Percentiles rank a stretch among this genome's conserved stretches.
phyloP scores from a whole-genome alignment of 1,284 basidiomycete genomes.

The Kwoniella shivajii region DNA sequence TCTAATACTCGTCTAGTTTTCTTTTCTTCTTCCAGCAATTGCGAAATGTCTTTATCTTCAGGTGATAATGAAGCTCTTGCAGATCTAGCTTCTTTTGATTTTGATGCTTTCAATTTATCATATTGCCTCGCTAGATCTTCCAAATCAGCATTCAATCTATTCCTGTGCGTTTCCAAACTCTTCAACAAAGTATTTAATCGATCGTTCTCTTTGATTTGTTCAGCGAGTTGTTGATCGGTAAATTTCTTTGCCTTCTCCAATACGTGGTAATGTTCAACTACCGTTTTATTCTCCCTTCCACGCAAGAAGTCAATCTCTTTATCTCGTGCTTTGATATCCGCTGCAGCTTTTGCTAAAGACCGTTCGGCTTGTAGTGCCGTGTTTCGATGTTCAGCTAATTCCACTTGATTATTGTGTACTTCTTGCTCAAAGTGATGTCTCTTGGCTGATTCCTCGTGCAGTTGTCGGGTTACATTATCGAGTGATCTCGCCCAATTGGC shows the following conservation, averaged over 20 bases:
- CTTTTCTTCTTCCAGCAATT: slow-evolving; percentile 42
- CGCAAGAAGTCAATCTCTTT: slow-evolving; percentile 84
- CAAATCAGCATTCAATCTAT: slow-evolving; percentile 74
- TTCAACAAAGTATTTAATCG: slow-evolving; percentile 46
- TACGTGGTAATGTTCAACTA: slow-evolving; percentile 98
- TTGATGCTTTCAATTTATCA: slow-evolving; percentile 69
- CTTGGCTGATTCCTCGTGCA: slow-evolving; percentile 57
- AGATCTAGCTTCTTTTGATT: slow-evolving; percentile 37
- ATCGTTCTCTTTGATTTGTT: slow-evolving; percentile 55
- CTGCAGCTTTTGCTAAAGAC: slow-evolving; percentile 75
- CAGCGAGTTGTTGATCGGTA: slow-evolving; percentile 86
- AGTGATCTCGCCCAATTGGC: slow-evolving; percentile 71
- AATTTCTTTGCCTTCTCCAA: slow-evolving; percentile 95
- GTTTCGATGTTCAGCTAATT: slow-evolving; percentile 70
- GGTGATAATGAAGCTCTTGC: slow-evolving; percentile 39
- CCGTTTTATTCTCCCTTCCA: slow-evolving; percentile 91
- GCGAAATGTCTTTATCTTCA: slow-evolving; percentile 37
- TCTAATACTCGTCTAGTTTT: slow-evolving; percentile 38
- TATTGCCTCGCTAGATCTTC: slow-evolving; percentile 80
- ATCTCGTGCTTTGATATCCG: slow-evolving; percentile 78
- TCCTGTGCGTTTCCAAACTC: slow-evolving; percentile 49
- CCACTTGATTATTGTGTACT: slow-evolving; percentile 66
- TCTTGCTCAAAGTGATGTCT: slow-evolving; percentile 72
- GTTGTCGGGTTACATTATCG: slow-evolving; percentile 61
- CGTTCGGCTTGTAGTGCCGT: slow-evolving; percentile 71